Percentiles rank a stretch among this genome's conserved stretches.
phyloP scores from a whole-genome alignment of 129 eudicot species.

The Daucus carota region DH1_v3.0 NC_030385.2:5688501-5689000 shows the following conservation, averaged over 20 bases:
- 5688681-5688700: slow-evolving; percentile 33
- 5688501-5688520: neutral
- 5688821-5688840: slow-evolving; percentile 76
- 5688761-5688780: slow-evolving; percentile 18
- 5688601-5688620: too few species aligned
- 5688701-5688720: slow-evolving; percentile 35
- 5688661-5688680: neutral
- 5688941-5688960: too few species aligned
- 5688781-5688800: slow-evolving; percentile 77
- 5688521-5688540: neutral
- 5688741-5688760: slow-evolving; percentile 5
- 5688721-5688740: slow-evolving; percentile 16
- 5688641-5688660: slow-evolving; percentile 20
- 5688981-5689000: too few species aligned
- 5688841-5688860: slow-evolving; percentile 75
- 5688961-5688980: too few species aligned
- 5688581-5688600: too few species aligned
- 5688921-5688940: too few species aligned
- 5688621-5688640: neutral
- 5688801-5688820: slow-evolving; percentile 97
- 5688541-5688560: neutral
- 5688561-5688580: neutral
- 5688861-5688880: slow-evolving; percentile 43
- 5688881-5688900: slow-evolving; percentile 27
- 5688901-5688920: too few species aligned